These are phyloP conservation scores for Naumovozyma castellii DNA, from an alignment of 805 yeast genomes.

Conservation along the genomic window DNA sequence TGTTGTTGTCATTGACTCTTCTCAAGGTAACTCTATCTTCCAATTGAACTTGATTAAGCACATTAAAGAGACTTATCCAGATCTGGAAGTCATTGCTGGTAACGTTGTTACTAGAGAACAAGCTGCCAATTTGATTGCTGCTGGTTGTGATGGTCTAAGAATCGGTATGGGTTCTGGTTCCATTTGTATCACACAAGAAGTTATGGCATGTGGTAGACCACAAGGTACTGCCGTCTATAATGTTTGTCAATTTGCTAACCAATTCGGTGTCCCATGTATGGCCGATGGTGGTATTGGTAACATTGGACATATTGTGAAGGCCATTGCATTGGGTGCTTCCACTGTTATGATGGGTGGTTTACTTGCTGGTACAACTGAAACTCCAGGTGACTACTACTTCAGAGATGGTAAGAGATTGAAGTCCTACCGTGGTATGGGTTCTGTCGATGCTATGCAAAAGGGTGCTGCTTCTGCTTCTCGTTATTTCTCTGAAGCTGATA, in stretches of 20 bases:
- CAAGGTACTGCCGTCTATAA: constrained; percentile 98
- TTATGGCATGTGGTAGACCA: constrained; percentile 99
- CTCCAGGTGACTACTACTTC: constrained; percentile 97
- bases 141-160: constrained; percentile 97
- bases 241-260: constrained; percentile 86
- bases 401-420: constrained; percentile 97
- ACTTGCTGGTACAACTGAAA: constrained; percentile 96
- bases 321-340: constrained; percentile 93
- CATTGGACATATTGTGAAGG: constrained; percentile 97
- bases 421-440: constrained; percentile 98
- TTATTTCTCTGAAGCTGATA: constrained; percentile 92
- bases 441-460: constrained; percentile 96
- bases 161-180: constrained; percentile 99
- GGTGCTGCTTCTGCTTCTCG: constrained; percentile 98
- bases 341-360: constrained; percentile 99
- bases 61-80: constrained; percentile 74
- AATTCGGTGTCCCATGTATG: constrained; percentile 95
- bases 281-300: constrained; percentile 99
- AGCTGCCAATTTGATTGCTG: constrained; percentile 88
- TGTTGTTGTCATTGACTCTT: constrained; percentile 89
- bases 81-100: constrained; percentile 89
- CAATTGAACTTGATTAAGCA: constrained; percentile 89
- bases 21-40: constrained; percentile 95
- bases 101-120: constrained; percentile 98
- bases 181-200: constrained; percentile 98